Evolutionary conservation across 176 grass and related monocot species (phyloP).

Genomic region (Carex myosuroides): DNA sequence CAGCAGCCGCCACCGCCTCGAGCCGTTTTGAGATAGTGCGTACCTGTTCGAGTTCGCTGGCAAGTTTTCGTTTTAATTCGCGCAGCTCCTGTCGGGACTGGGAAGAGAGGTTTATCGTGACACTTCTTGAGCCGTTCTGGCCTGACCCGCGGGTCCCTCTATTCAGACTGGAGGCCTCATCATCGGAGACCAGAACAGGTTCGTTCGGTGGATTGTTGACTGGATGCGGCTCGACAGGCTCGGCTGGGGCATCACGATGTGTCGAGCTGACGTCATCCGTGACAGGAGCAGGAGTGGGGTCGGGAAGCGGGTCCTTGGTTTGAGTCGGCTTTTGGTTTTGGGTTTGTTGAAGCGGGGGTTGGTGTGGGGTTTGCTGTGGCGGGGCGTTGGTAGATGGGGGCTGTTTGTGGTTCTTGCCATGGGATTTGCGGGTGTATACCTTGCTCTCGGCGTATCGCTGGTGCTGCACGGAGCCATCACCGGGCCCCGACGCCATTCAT

Average conservation of each 20-base stretch:
- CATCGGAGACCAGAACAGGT: conserved; percentile 10
- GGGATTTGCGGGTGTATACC: conserved; percentile 75
- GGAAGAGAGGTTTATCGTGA: conserved; percentile 30
- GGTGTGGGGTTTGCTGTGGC: conserved; percentile 34
- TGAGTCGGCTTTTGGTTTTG: background rate
- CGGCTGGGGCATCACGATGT: background rate
- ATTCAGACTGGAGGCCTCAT: conserved; percentile 33
- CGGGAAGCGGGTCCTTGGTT: conserved; percentile 19
- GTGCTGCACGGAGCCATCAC: conserved; percentile 18
- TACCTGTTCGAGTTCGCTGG: conserved; percentile 63
- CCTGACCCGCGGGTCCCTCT: background rate
- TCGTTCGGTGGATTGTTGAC: background rate
- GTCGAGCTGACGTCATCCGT: conserved; percentile 14
- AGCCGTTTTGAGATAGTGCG: conserved; percentile 52
- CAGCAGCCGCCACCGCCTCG: conserved; percentile 29
- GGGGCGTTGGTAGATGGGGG: conserved; percentile 25
- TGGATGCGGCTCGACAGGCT: background rate
- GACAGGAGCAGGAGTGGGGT: conserved; percentile 16
- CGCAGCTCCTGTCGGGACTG: conserved; percentile 43
- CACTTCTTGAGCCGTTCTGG: conserved; percentile 28
- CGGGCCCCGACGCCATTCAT: conserved; percentile 54
- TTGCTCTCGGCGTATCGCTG: conserved; percentile 63
- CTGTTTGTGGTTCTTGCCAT: conserved; percentile 48
- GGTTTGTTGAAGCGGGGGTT: background rate
- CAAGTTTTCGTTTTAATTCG: conserved; percentile 52